A percentile compares a stretch with the other conserved stretches of the same genome.
Conservation (phyloP, 345 rosid genomes). For the Populus tremula region DNA sequence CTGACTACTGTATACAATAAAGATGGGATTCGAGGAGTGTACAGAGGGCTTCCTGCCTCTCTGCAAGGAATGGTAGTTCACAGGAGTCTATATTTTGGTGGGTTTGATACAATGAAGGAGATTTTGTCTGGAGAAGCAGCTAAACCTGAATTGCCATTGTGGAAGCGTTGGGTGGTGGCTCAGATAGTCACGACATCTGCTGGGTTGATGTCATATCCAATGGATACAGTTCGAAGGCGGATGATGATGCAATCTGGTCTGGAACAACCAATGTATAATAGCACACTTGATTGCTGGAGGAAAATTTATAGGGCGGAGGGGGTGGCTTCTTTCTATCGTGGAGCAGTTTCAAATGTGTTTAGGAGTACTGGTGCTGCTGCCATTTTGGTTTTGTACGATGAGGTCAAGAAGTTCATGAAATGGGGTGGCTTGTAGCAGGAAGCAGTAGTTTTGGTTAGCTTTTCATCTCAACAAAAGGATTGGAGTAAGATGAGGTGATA, state of each 20-base stretch:
- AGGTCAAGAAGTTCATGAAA: slow-evolving; percentile 77
- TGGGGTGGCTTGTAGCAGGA: slow-evolving; percentile 60
- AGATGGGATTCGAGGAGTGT: slow-evolving; percentile 80
- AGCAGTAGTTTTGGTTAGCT: slow-evolving; percentile 3
- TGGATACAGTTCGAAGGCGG: slow-evolving; percentile 85
- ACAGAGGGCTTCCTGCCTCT: slow-evolving; percentile 90
- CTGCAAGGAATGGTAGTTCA: slow-evolving; percentile 84
- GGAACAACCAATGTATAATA: slow-evolving; percentile 62
- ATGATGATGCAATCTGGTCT: slow-evolving; percentile 98
- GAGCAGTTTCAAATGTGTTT: slow-evolving; percentile 80
- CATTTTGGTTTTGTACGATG: slow-evolving; percentile 81
- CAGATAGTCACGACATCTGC: slow-evolving; percentile 88
- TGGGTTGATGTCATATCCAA: slow-evolving; percentile 78
- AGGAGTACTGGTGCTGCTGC: slow-evolving; percentile 93
- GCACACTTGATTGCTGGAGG: slow-evolving; percentile 81
- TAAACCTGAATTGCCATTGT: slow-evolving; percentile 54
- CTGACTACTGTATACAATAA: slow-evolving; percentile 58
- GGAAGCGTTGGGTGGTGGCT: slow-evolving; percentile 88
- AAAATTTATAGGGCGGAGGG: slow-evolving; percentile 72
- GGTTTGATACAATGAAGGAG: slow-evolving; percentile 89
- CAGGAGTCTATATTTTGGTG: slow-evolving; percentile 85
- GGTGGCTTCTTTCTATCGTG: slow-evolving; percentile 74
- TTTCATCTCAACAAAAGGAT: slow-evolving; percentile 4
- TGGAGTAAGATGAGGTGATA: slow-evolving; percentile 24
- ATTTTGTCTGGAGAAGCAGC: slow-evolving; percentile 52